Evolutionary conservation across 2,329 filamentous ascomycete genomes (phyloP).

Genomic region (Arachnopeziza araneosa): DNA sequence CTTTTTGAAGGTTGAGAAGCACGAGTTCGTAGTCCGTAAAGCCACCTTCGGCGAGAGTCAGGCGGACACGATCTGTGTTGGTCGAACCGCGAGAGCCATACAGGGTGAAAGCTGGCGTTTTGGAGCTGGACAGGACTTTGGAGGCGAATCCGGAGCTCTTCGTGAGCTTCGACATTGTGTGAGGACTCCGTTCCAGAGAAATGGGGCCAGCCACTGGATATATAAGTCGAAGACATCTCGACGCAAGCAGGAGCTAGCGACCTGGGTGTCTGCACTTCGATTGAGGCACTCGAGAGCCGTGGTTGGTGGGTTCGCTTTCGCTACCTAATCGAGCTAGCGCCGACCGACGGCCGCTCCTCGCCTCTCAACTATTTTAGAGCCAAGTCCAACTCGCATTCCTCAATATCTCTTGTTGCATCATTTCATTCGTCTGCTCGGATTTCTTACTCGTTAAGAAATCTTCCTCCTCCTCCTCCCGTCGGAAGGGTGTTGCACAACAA

Average conservation of each 20-base stretch:
- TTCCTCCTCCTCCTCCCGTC: constrained; percentile 21
- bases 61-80: constrained; percentile 39
- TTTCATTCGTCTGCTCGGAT: constrained; percentile 27
- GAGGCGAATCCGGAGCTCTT: constrained; percentile 24
- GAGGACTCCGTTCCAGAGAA: constrained; percentile 16
- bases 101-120: constrained; percentile 39
- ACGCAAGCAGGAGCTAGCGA: constrained; percentile 13
- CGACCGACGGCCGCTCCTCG: neutral
- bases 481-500: constrained; percentile 16
- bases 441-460: constrained; percentile 15
- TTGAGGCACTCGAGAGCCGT: constrained; percentile 13
- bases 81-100: constrained; percentile 37
- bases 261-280: constrained; percentile 11
- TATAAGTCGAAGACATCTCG: constrained; percentile 17
- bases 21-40: constrained; percentile 39
- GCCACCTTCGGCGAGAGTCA: constrained; percentile 39
- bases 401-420: constrained; percentile 10
- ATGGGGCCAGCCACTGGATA: constrained; percentile 12
- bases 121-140: constrained; percentile 28
- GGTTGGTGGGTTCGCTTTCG: constrained; percentile 32
- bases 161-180: constrained; percentile 29
- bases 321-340: constrained; percentile 25
- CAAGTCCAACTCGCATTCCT: constrained; percentile 13
- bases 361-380: constrained; percentile 10
- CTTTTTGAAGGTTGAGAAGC: constrained; percentile 34